A percentile compares a stretch with the other conserved stretches of the same genome.
Conservation (phyloP, 495 filamentous ascomycete genomes). For the Trichoderma asperelloides region DNA sequence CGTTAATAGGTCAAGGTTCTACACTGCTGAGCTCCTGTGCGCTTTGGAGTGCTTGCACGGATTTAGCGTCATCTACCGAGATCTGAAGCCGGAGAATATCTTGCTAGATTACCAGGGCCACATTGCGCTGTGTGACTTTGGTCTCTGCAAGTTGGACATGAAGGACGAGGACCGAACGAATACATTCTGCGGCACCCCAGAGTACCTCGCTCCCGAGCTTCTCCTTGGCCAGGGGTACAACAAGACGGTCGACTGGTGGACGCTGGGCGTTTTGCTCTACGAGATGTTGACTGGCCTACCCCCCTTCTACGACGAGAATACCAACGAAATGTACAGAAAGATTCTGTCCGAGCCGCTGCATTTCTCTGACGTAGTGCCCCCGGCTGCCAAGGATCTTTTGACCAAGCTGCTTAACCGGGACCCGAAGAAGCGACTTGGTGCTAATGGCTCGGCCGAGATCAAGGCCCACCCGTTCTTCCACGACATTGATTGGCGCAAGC, state of each 20-base stretch:
- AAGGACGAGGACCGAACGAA: conserved; percentile 98
- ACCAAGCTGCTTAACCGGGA: conserved; percentile 84
- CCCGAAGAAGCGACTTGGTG: conserved; percentile 76
- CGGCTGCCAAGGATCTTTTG: conserved; percentile 84
- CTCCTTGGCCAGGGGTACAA: conserved; percentile 93
- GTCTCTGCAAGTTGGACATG: conserved; percentile 98
- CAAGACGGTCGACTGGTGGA: conserved; percentile 99
- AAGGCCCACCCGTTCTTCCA: conserved; percentile 99
- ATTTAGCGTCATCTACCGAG: conserved; percentile 98
- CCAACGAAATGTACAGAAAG: conserved; percentile 99
- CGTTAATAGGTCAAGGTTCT: conserved; percentile 93
- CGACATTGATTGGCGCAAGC: conserved; percentile 95
- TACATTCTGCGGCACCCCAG: conserved; percentile 96
- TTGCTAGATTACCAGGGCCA: conserved; percentile 96
- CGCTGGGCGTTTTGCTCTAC: conserved; percentile 90
- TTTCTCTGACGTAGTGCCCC: conserved; percentile 80
- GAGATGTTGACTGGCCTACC: conserved; percentile 98
- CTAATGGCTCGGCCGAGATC: conserved; percentile 92
- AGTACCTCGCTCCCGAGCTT: conserved; percentile 94
- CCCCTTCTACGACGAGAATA: conserved; percentile 98
- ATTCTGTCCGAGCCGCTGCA: conserved; percentile 92
- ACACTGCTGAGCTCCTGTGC: conserved; percentile 96
- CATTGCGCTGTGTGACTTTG: conserved; percentile 97
- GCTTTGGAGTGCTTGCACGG: conserved; percentile 95
- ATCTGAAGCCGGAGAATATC: conserved; percentile 98